phyloP scores from a whole-genome alignment of 2,329 filamentous ascomycete genomes.

The Aspergillus neotritici region DNA sequence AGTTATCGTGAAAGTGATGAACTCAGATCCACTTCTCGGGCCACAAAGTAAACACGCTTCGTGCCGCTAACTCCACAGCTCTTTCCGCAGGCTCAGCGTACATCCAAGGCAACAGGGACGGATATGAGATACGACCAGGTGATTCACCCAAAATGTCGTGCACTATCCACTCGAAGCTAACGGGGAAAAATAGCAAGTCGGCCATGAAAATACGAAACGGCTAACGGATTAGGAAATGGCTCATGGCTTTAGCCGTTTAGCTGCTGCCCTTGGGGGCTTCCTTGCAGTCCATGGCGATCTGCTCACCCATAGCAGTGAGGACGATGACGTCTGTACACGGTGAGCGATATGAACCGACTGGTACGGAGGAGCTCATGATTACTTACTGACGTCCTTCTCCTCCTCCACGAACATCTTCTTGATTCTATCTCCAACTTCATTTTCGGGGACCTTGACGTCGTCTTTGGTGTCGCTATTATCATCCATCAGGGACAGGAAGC shows the following conservation, averaged over 20 bases:
- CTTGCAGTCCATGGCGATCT: conserved; percentile 88
- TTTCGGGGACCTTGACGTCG: conserved; percentile 88
- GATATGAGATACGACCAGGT: conserved; percentile 20
- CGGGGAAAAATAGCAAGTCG: conserved; percentile 20
- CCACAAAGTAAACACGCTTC: conserved; percentile 20
- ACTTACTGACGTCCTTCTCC: conserved; percentile 92
- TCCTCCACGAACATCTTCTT: conserved; percentile 69
- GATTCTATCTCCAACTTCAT: conserved; percentile 84
- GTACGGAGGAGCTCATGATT: background rate
- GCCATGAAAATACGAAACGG: conserved; percentile 26
- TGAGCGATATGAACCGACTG: background rate
- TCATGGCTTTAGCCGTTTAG: conserved; percentile 15
- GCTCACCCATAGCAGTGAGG: conserved; percentile 93
- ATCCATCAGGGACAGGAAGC: conserved; percentile 88
- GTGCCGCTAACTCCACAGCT: conserved; percentile 32
- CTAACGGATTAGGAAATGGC: conserved; percentile 25
- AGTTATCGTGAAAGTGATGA: conserved; percentile 34
- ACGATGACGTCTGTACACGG: conserved; percentile 73
- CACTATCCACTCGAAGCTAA: conserved; percentile 23
- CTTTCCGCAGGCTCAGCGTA: conserved; percentile 28
- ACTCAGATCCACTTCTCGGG: conserved; percentile 31
- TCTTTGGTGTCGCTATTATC: conserved; percentile 84
- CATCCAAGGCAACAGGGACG: conserved; percentile 28
- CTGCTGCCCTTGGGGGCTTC: conserved; percentile 58
- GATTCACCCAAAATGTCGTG: conserved; percentile 21